Conservation (phyloP, 1,284 basidiomycete genomes). For the Ustilago crameri region DNA sequence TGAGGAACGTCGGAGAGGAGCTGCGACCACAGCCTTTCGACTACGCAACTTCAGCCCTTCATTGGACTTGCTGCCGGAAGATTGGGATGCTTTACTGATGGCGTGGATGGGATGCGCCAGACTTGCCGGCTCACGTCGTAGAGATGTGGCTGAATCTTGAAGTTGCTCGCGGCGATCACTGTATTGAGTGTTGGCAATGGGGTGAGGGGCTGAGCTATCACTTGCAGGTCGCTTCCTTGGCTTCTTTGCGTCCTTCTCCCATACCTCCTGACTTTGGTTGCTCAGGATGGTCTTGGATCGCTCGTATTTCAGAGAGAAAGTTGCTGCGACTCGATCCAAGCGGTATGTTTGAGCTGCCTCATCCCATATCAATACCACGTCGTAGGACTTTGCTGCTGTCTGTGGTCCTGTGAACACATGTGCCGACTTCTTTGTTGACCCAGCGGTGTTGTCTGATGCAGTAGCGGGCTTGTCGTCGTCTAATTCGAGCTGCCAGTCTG, state of each 20-base stretch:
- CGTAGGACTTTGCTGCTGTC: conserved; percentile 22
- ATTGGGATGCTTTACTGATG: background rate
- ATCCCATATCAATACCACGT: conserved; percentile 42
- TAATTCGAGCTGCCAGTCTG: conserved; percentile 45
- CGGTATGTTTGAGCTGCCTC: conserved; percentile 13
- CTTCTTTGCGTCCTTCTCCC: conserved; percentile 4
- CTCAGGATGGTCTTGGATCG: conserved; percentile 39
- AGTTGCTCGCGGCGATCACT: too few relatives aligned
- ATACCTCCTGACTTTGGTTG: conserved; percentile 11
- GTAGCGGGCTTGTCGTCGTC: conserved; percentile 14
- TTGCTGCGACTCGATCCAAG: conserved; percentile 32
- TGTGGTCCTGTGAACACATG: conserved; percentile 44
- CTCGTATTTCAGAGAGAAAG: conserved; percentile 39
- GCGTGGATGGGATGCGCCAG: too few relatives aligned
- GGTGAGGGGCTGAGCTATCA: background rate
- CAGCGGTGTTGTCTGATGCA: background rate
- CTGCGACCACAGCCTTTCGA: conserved; percentile 8
- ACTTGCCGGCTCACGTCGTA: too few relatives aligned
- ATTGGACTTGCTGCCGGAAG: background rate
- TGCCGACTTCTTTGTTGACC: conserved; percentile 7
- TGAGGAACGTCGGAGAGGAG: conserved; percentile 23
- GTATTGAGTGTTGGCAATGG: too few relatives aligned
- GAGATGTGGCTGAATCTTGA: too few relatives aligned
- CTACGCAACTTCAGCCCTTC: conserved; percentile 4
- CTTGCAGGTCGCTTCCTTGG: conserved; percentile 9